These are phyloP conservation scores for Oenanthe javanica DNA, from an alignment of 140 eudicot genomes.

Conservation along the genomic window DNA sequence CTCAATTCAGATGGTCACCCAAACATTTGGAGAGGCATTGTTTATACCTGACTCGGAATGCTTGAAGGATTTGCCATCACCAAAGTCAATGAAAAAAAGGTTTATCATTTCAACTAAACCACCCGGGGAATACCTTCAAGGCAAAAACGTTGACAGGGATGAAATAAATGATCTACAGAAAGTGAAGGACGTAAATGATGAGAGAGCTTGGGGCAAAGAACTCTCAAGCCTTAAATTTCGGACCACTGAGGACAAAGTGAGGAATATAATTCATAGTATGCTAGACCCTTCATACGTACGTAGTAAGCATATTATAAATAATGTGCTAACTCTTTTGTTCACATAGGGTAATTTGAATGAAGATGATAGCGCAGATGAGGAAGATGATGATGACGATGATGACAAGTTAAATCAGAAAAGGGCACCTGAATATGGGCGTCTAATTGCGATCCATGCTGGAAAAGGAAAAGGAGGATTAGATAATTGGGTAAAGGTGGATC, in stretches of 20 bases:
- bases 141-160: constrained; percentile 41
- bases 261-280: background rate
- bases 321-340: constrained; percentile 10
- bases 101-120: constrained; percentile 89
- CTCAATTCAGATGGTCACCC: constrained; percentile 58
- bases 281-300: background rate
- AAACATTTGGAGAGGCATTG: constrained; percentile 75
- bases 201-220: constrained; percentile 86
- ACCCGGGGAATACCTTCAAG: constrained; percentile 78
- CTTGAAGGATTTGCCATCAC: constrained; percentile 66
- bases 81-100: constrained; percentile 46
- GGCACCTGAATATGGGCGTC: constrained; percentile 72
- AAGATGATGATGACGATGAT: constrained; percentile 42
- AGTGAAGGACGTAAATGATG: constrained; percentile 35
- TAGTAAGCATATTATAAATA: background rate
- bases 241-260: constrained; percentile 42
- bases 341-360: constrained; percentile 42
- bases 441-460: constrained; percentile 98
- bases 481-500: constrained; percentile 81
- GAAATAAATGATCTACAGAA: constrained; percentile 29
- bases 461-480: constrained; percentile 91
- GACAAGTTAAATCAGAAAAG: constrained; percentile 34
- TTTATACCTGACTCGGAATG: constrained; percentile 54
- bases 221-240: constrained; percentile 32
- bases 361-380: constrained; percentile 16